Evolutionary conservation across 2,329 filamentous ascomycete species (phyloP).

Genomic region (Truncatella angustata): DNA sequence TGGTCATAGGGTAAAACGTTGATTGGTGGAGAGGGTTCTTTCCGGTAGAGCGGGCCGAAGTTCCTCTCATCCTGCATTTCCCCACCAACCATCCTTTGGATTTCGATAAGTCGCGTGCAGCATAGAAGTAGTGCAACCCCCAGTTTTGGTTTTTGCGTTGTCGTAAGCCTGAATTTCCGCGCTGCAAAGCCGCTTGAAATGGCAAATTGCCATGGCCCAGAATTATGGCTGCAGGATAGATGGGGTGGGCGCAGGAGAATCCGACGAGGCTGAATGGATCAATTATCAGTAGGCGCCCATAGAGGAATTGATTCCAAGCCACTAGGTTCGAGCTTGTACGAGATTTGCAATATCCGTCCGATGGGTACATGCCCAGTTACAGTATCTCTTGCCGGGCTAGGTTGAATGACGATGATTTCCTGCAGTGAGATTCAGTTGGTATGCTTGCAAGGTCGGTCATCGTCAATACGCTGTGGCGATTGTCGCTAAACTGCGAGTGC

Average conservation of each 20-base stretch:
- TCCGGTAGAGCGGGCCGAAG: conserved; percentile 8
- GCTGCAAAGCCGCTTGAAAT: too few species aligned
- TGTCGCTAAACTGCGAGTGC: too few species aligned
- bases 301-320: background rate
- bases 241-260: background rate
- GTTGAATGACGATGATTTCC: background rate
- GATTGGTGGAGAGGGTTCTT: conserved; percentile 10
- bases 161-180: background rate
- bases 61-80: conserved; percentile 1
- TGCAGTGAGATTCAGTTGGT: background rate
- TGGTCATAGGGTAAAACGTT: background rate
- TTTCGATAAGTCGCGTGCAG: conserved; percentile 1
- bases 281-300: too few species aligned
- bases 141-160: background rate
- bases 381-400: background rate
- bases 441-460: background rate
- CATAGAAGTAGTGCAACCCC: conserved; percentile 8
- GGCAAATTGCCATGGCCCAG: too few species aligned
- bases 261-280: conserved; percentile 7
- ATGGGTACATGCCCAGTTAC: background rate
- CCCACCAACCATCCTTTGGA: conserved; percentile 6
- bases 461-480: too few species aligned
- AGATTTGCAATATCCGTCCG: background rate
- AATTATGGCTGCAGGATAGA: too few species aligned
- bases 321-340: background rate